phyloP scores from a whole-genome alignment of 2,329 filamentous ascomycete genomes.

The Phoma sp. region DNA sequence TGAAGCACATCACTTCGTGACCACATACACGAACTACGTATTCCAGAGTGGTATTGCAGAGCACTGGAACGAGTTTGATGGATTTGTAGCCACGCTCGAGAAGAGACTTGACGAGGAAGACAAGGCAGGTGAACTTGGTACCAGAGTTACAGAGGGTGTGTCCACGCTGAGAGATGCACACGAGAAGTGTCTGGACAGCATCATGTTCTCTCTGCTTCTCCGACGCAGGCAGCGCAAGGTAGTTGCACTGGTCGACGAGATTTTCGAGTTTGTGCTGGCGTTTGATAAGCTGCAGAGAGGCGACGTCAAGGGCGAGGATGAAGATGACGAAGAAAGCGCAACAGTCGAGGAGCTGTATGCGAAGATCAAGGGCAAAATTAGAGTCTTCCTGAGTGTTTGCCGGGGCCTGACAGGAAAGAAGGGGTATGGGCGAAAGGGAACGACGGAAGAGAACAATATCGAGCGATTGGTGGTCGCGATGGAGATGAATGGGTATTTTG shows the following conservation, averaged over 20 bases:
- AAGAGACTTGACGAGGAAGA: slow-evolving; percentile 58
- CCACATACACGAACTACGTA: slow-evolving; percentile 76
- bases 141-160: slow-evolving; percentile 63
- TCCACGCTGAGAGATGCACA: slow-evolving; percentile 73
- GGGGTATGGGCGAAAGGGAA: slow-evolving; percentile 48
- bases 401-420: slow-evolving; percentile 70
- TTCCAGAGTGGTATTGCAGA: slow-evolving; percentile 78
- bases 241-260: slow-evolving; percentile 75
- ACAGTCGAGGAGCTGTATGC: slow-evolving; percentile 63
- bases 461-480: slow-evolving; percentile 72
- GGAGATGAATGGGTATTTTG: slow-evolving; percentile 75
- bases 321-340: background rate
- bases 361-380: slow-evolving; percentile 73
- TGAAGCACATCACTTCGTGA: slow-evolving; percentile 82
- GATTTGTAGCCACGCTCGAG: slow-evolving; percentile 70
- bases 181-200: slow-evolving; percentile 75
- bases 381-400: slow-evolving; percentile 77
- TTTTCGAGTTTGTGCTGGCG: slow-evolving; percentile 74
- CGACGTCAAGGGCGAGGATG: background rate
- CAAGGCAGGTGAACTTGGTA: slow-evolving; percentile 56
- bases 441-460: slow-evolving; percentile 65
- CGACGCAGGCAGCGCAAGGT: slow-evolving; percentile 78
- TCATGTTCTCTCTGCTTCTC: slow-evolving; percentile 76
- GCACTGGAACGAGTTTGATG: slow-evolving; percentile 76
- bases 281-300: slow-evolving; percentile 58